Evolutionary conservation across 2,329 filamentous ascomycete genomes (phyloP).

Genomic region (Neofusicoccum laricinum): DNA sequence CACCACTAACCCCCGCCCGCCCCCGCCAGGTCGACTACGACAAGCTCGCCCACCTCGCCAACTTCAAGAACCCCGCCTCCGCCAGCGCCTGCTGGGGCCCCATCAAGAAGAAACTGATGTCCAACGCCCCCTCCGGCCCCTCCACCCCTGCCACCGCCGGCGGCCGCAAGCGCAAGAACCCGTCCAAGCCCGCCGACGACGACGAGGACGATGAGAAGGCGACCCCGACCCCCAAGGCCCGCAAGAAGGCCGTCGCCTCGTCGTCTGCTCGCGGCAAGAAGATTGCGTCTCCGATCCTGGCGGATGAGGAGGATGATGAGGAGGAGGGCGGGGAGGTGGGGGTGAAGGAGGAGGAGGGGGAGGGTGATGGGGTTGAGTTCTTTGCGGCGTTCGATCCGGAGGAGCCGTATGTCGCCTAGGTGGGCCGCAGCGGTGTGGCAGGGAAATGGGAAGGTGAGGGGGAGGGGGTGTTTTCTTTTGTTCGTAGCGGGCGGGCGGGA

Average conservation of each 20-base stretch:
- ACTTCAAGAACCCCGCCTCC: slow-evolving; percentile 13
- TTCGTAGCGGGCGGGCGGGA: no score
- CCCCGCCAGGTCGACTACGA: slow-evolving; percentile 14
- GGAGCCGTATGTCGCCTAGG: no score
- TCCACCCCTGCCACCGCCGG: background rate
- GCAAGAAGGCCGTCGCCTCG: background rate
- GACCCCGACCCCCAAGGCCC: background rate
- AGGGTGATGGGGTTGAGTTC: background rate
- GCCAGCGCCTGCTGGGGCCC: slow-evolving; percentile 12
- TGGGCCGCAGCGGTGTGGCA: no score
- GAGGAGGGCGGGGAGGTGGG: no score
- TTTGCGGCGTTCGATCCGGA: no score
- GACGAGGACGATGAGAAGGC: background rate
- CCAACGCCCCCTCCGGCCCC: background rate
- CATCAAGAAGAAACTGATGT: slow-evolving; percentile 15
- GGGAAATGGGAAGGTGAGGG: no score
- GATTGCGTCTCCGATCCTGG: no score
- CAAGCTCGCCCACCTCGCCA: background rate
- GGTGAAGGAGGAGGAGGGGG: background rate
- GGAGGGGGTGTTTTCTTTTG: no score
- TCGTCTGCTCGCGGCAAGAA: background rate
- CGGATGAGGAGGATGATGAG: background rate
- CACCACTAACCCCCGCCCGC: background rate
- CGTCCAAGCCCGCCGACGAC: background rate
- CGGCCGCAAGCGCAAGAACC: background rate